A percentile compares a stretch with the other conserved stretches of the same genome.
phyloP scores from a whole-genome alignment of 495 filamentous ascomycete species.

The Penicillium herquei region DNA sequence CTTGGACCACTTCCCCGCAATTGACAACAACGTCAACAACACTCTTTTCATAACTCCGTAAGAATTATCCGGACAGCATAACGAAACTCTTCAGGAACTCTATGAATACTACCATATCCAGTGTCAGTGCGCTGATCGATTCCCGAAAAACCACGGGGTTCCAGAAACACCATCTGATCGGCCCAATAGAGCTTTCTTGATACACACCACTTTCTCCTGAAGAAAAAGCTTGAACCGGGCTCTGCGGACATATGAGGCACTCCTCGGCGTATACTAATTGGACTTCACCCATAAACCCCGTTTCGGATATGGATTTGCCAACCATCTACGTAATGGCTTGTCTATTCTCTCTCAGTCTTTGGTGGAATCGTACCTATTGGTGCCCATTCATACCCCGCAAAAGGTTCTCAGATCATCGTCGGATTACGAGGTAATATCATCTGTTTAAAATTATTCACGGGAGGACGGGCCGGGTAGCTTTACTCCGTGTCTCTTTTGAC shows the following conservation, averaged over 20 bases:
- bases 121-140: conserved; percentile 17
- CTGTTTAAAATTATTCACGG: neutral
- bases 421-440: neutral
- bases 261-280: too few relatives aligned
- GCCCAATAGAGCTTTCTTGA: neutral
- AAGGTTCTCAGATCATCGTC: neutral
- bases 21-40: too few relatives aligned
- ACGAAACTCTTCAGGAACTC: neutral
- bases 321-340: neutral
- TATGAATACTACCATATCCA: too few relatives aligned
- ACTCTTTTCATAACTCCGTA: too few relatives aligned
- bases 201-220: conserved; percentile 9
- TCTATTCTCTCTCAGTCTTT: neutral
- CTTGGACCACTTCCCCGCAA: neutral
- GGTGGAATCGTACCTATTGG: too few relatives aligned
- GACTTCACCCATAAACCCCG: neutral
- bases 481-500: conserved; percentile 18
- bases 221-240: conserved; percentile 5
- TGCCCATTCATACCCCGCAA: neutral
- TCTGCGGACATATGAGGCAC: neutral
- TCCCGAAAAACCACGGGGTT: conserved; percentile 21
- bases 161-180: neutral
- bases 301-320: neutral
- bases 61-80: too few relatives aligned
- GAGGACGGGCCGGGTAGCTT: neutral